Evolutionary conservation across 805 yeast species (phyloP), one percentile per base, ranked within the genome.

Genomic region (Wickerhamomyces kurtzmanii): DNA sequence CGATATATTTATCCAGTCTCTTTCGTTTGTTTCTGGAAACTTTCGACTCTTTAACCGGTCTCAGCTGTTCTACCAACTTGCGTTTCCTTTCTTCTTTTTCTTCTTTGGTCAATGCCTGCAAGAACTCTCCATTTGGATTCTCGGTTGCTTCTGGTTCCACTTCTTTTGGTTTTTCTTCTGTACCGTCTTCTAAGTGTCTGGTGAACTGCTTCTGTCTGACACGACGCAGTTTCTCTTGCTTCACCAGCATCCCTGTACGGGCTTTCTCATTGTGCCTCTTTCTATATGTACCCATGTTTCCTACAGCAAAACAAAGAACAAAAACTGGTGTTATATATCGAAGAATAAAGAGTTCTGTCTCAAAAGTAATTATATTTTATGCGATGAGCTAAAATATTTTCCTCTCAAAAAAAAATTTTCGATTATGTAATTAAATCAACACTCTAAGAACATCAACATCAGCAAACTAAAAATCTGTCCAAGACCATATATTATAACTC

Each of bases 1-100:
- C 94, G 21, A 89, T 85, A 52, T 85, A 89, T 53, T 89, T 89
- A 36, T 89, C 96, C 24, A 89, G 57, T 32, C 97, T 59, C 57
- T 81, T 73, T 69, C 62, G 65, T 59, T 89, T 80, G 27, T 78
- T 68, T 27, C 73, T 60, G 1, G 87, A 74, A 20, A 82, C 53
- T 45, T 85, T 85, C 10, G 75, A 47, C 33, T 83, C 89, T 30
- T 68, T 60, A 30, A 65, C 66, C 24, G 83, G 77, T 16, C 64
- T 52, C 31, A 80, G 59, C 6, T 75, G 52, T 16, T 71, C 66
- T 33, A 75, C 71, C 26, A 87, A 47, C 37, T 69, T 71, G 28
- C 89, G 56, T 48, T 82, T 83, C 37, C 81, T 66, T 24, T 66
- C 69, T 17, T 54, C 65, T 40, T 68, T 73, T 41, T 84, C 94